Conservation (phyloP, 768 basidiomycete species). For the Calocybe indica region DNA sequence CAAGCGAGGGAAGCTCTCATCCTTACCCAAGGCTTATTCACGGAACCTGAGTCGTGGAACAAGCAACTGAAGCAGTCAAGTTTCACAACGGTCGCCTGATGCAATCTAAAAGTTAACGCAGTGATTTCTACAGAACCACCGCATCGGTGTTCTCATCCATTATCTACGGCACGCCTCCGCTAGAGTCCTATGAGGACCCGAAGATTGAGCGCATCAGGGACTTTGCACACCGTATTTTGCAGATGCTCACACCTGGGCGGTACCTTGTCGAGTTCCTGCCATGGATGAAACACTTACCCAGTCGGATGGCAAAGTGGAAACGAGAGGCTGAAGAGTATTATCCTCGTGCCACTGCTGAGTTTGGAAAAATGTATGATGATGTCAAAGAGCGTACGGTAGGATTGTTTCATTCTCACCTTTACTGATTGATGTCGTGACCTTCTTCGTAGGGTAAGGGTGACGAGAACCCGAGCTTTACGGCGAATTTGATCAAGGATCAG, state of each 20-base stretch:
- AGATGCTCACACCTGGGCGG: constrained; percentile 22
- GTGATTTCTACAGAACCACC: constrained; percentile 4
- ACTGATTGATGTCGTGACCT: not conserved
- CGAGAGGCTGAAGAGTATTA: constrained; percentile 15
- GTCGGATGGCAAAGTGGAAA: constrained; percentile 23
- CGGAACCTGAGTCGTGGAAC: not conserved
- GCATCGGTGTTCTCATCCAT: constrained; percentile 7
- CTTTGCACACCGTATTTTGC: constrained; percentile 14
- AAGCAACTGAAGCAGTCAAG: not conserved
- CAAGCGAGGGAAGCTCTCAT: not conserved
- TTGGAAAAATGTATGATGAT: constrained; percentile 12
- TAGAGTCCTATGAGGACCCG: constrained; percentile 9
- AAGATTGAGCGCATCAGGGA: constrained; percentile 8
- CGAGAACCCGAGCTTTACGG: not conserved
- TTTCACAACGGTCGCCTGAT: not conserved
- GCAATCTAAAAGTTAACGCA: not conserved
- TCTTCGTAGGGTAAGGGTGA: not conserved
- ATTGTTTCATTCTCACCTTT: too few species aligned
- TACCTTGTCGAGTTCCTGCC: constrained; percentile 28
- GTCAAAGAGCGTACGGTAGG: constrained; percentile 6
- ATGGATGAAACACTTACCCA: constrained; percentile 22
- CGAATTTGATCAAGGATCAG: not conserved
- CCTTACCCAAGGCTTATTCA: not conserved
- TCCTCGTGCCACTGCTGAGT: constrained; percentile 14
- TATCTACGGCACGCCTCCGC: constrained; percentile 10